Evolutionary conservation across 768 basidiomycete genomes (phyloP), one percentile per base, ranked within the genome.

Genomic region (Podaxis pistillaris): DNA sequence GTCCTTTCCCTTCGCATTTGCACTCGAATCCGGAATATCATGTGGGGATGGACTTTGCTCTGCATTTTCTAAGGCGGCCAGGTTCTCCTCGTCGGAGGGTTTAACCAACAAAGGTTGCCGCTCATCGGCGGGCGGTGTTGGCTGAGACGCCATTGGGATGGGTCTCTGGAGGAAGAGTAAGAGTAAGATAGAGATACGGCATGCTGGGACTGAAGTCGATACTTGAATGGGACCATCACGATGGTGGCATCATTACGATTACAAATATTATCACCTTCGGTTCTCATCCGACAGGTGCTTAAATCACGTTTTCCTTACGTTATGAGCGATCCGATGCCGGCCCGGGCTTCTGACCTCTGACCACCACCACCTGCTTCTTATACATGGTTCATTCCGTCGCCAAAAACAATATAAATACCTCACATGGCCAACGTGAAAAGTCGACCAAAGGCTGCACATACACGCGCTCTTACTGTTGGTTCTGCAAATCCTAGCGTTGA

Each of bases 101-200:
- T 52, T 49, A 40, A 40, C 44, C 54, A 73, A 68, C 28, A 73
- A 60, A 7, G 72, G 72, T 51, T 72, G 70, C 24, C 65, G 58
- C 58, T 73, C 71, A 63, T 68, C 68, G 26, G 33, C 12, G 26
- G 26, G 17, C 17, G 44, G n/a, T 57, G 33, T 22, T 36, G 44
- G 65, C 52, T 51, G 60, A 33, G 51, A 60, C 13, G 58, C 58
- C 58, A 60, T 60, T 30, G 40, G 12, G 19, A 50, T 50, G 49
- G 28, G 49, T 19, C 7, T 28, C 2, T 22, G 60, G 19, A 44
- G 30, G 47, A 46, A 33, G 24, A 38, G 46, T 22, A n/a, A 19
- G 4, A 50, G 26, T 9, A 33, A 33, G 19, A 22, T 28, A 19
- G 22, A 19, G 4, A 50, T 17, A 6, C 36, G 7, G 36, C 47